Evolutionary conservation across 2,329 filamentous ascomycete species (phyloP).

Genomic region (Microdochium bolleyi): DNA sequence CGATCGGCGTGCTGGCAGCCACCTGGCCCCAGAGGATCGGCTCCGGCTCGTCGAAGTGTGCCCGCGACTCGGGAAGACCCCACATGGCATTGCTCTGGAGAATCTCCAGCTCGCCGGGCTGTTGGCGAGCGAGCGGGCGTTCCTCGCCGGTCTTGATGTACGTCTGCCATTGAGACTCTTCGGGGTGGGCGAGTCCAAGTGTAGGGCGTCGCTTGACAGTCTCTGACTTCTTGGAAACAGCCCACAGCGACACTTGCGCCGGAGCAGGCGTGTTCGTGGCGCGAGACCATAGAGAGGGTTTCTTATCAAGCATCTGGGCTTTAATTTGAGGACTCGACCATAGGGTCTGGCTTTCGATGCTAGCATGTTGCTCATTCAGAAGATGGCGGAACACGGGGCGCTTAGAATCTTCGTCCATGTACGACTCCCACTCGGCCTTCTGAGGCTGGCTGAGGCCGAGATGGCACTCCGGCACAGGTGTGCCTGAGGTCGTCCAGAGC

Average conservation of each 20-base stretch:
- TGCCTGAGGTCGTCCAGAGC: not conserved
- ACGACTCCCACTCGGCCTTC: not conserved
- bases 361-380: not conserved
- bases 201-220: not conserved
- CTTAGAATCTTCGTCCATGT: not conserved
- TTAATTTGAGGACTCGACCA: not conserved
- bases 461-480: not conserved
- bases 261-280: not conserved
- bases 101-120: not conserved
- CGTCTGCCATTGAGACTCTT: not conserved
- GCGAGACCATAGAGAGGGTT: not conserved
- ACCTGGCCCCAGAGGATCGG: not conserved
- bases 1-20: not conserved
- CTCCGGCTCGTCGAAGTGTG: not conserved
- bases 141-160: not conserved
- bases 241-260: not conserved
- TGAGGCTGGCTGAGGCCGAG: not conserved
- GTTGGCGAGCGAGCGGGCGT: not conserved
- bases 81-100: not conserved
- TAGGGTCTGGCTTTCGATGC: not conserved
- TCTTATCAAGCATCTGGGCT: not conserved
- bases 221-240: not conserved
- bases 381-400: not conserved
- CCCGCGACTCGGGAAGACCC: not conserved
- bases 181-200: not conserved